A percentile compares a stretch with the other conserved stretches of the same genome.
phyloP scores from a whole-genome alignment of 805 yeast genomes.

The Candida tibetensis region DNA sequence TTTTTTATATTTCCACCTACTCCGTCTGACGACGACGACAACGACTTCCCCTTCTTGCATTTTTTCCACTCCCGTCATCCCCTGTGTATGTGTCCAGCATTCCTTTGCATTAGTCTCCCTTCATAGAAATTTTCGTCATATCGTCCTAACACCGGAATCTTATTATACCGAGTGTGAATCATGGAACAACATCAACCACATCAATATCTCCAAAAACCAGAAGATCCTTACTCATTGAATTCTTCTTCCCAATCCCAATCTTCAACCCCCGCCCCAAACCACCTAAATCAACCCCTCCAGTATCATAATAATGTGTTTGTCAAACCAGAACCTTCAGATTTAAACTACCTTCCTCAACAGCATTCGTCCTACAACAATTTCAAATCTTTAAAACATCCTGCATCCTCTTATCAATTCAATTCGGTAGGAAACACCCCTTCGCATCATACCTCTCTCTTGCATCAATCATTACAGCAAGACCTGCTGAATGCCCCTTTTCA shows the following conservation, averaged over 20 bases:
- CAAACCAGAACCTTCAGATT: slow-evolving; percentile 6
- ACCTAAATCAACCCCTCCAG: not conserved
- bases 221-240: slow-evolving; percentile 8
- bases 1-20: not conserved
- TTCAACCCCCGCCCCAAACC: slow-evolving; percentile 3
- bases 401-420: not conserved
- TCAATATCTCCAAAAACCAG: slow-evolving; percentile 12
- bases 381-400: not conserved
- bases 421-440: not conserved
- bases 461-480: slow-evolving; percentile 4
- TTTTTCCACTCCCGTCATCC: not conserved
- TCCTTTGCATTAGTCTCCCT: not conserved
- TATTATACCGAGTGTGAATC: not conserved
- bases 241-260: slow-evolving; percentile 2
- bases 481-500: slow-evolving; percentile 5
- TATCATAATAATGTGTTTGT: slow-evolving; percentile 1
- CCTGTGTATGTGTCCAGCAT: not conserved
- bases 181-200: slow-evolving; percentile 8
- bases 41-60: not conserved
- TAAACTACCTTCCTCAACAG: slow-evolving; percentile 1
- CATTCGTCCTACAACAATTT: not conserved
- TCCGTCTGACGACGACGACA: not conserved
- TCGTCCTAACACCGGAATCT: not conserved
- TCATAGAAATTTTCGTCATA: slow-evolving; percentile 1
- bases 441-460: slow-evolving; percentile 2